These are phyloP conservation scores for Suillus lakei DNA, from an alignment of 768 basidiomycete genomes.

Conservation along the genomic window DNA sequence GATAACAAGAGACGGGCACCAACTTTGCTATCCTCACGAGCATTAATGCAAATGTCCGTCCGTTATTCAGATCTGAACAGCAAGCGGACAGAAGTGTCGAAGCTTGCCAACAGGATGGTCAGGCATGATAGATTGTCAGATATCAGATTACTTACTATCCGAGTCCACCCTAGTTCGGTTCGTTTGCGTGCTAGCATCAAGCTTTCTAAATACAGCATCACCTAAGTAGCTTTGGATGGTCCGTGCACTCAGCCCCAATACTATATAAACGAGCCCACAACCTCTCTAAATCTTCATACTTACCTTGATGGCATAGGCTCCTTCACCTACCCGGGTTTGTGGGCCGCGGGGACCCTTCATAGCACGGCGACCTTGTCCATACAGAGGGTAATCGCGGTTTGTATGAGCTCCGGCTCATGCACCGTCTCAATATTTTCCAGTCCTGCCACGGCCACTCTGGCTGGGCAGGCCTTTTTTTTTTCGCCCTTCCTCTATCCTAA, in stretches of 20 bases:
- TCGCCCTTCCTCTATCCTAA: conserved; percentile 47
- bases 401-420: conserved; percentile 74
- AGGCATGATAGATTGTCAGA: not conserved
- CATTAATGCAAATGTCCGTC: too few species aligned
- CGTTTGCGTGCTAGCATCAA: too few species aligned
- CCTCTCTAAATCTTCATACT: conserved; percentile 46
- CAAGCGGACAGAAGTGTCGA: too few species aligned
- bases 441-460: conserved; percentile 69
- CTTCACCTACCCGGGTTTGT: conserved; percentile 56
- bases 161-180: too few species aligned
- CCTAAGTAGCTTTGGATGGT: too few species aligned
- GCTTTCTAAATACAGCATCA: conserved; percentile 6
- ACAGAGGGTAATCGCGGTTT: conserved; percentile 60
- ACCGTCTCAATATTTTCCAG: conserved; percentile 78
- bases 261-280: conserved; percentile 34
- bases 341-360: conserved; percentile 60
- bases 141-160: not conserved
- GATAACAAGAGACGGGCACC: too few species aligned
- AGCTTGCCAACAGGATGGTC: too few species aligned
- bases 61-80: too few species aligned
- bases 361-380: conserved; percentile 76
- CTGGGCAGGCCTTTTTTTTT: conserved; percentile 55
- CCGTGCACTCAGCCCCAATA: conserved; percentile 24
- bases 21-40: too few species aligned
- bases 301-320: conserved; percentile 62